Percentiles rank a stretch among this genome's conserved stretches.
These are phyloP conservation scores for Alternaria metachromatica DNA, from an alignment of 2,329 filamentous ascomycete species.

Conservation along the genomic window DNA sequence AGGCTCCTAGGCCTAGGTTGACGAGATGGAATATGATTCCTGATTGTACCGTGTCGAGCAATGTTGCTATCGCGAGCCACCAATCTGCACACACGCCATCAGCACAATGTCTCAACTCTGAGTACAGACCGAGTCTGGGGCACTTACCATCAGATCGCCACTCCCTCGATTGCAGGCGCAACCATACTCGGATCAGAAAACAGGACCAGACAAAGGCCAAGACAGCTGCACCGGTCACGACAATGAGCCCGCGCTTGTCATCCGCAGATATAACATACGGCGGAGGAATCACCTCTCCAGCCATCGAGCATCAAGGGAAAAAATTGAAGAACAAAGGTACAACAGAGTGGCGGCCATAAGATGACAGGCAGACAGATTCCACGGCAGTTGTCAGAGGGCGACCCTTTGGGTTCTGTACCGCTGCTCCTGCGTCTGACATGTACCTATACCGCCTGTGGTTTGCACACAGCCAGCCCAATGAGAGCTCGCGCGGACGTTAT, in stretches of 20 bases:
- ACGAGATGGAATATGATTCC: slow-evolving; percentile 34
- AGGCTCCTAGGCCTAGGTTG: slow-evolving; percentile 32
- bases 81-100: slow-evolving; percentile 10
- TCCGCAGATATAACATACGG: slow-evolving; percentile 37
- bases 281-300: slow-evolving; percentile 30
- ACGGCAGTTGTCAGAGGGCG: not conserved
- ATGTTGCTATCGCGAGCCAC: slow-evolving; percentile 19
- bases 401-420: not conserved
- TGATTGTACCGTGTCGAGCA: slow-evolving; percentile 37
- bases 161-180: slow-evolving; percentile 34
- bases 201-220: slow-evolving; percentile 41
- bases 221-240: slow-evolving; percentile 35
- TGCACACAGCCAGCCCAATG: not conserved
- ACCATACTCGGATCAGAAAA: slow-evolving; percentile 38
- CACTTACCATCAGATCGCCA: slow-evolving; percentile 44
- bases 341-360: slow-evolving; percentile 1
- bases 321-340: slow-evolving; percentile 2
- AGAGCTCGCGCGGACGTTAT: slow-evolving; percentile 1
- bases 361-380: not conserved
- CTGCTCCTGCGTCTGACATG: not conserved
- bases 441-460: not conserved
- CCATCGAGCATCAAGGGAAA: slow-evolving; percentile 21
- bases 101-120: slow-evolving; percentile 20
- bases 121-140: slow-evolving; percentile 20
- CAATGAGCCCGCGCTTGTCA: slow-evolving; percentile 45